Conservation (phyloP, 1,284 basidiomycete species). For the Porogramme epimiltina region DNA sequence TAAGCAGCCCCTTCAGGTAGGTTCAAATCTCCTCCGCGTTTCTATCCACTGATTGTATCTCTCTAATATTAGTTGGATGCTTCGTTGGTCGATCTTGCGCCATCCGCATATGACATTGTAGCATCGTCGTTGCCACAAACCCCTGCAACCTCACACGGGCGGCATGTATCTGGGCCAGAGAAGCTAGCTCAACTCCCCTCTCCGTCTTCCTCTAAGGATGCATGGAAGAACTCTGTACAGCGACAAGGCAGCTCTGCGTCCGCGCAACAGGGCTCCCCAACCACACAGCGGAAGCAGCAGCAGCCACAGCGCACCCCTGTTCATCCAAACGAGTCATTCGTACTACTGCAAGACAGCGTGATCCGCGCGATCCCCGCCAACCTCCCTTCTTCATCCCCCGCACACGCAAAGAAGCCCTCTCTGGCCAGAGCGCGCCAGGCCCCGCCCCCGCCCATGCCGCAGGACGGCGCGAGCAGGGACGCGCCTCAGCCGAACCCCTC, state of each 20-base stretch:
- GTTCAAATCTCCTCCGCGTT: conserved; percentile 16
- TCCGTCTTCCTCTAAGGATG: conserved; percentile 56
- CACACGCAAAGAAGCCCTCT: conserved; percentile 41
- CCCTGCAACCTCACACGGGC: conserved; percentile 37
- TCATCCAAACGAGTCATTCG: conserved; percentile 82
- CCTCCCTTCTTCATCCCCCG: conserved; percentile 39
- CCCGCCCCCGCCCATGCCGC: conserved; percentile 13
- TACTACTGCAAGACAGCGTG: conserved; percentile 84
- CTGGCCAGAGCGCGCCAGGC: conserved; percentile 34
- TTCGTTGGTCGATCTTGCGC: conserved; percentile 80
- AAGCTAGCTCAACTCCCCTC: conserved; percentile 59
- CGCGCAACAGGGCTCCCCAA: conserved; percentile 37
- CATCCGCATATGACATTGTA: conserved; percentile 86
- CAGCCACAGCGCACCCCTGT: conserved; percentile 52
- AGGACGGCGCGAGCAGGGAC: conserved; percentile 32
- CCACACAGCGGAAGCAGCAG: conserved; percentile 57
- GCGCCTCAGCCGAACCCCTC: conserved; percentile 62
- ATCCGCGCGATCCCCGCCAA: conserved; percentile 62
- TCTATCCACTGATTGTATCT: conserved; percentile 17
- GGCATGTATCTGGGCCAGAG: conserved; percentile 48
- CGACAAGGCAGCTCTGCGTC: conserved; percentile 27
- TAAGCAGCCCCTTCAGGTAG: conserved; percentile 82
- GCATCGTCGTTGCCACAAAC: conserved; percentile 69
- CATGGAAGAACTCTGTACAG: conserved; percentile 58
- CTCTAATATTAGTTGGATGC: conserved; percentile 65